phyloP scores from a whole-genome alignment of 805 yeast genomes.

The Pichia manshurica region DNA sequence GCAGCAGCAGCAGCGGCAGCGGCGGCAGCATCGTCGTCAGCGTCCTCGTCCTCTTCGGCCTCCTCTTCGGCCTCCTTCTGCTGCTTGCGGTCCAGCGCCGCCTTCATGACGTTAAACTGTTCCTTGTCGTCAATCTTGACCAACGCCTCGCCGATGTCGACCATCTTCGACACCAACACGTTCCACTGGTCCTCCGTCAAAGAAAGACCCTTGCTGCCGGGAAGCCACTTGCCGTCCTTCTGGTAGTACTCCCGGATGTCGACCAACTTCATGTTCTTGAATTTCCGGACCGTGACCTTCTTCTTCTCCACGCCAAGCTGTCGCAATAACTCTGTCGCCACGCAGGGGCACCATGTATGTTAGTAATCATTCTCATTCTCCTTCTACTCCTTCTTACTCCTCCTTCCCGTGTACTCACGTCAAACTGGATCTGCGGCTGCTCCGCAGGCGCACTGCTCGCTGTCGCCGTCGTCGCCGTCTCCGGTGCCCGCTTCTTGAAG shows the following conservation, averaged over 20 bases:
- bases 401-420: too few species aligned
- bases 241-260: conserved; percentile 85
- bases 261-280: conserved; percentile 58
- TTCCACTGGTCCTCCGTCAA: conserved; percentile 53
- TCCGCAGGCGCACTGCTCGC: not conserved
- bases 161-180: conserved; percentile 39
- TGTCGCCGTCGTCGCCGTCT: not conserved
- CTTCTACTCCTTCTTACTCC: too few species aligned
- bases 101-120: conserved; percentile 19
- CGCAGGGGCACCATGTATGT: too few species aligned
- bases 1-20: not conserved
- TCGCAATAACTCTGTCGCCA: not conserved
- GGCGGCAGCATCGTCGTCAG: not conserved
- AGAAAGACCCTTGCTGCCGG: conserved; percentile 76
- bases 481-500: conserved; percentile 5
- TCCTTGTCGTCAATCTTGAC: conserved; percentile 28
- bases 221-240: conserved; percentile 51
- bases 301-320: conserved; percentile 43
- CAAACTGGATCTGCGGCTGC: conserved; percentile 13
- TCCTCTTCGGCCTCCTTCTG: not conserved
- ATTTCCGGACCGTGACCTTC: conserved; percentile 66
- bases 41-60: conserved; percentile 2
- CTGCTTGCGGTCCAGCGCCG: conserved; percentile 3
- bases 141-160: conserved; percentile 48
- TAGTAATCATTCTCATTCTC: too few species aligned